Percentiles rank a stretch among this genome's conserved stretches.
Evolutionary conservation across 1,284 basidiomycete species (phyloP).

Genomic region (Puccinia horiana): DNA sequence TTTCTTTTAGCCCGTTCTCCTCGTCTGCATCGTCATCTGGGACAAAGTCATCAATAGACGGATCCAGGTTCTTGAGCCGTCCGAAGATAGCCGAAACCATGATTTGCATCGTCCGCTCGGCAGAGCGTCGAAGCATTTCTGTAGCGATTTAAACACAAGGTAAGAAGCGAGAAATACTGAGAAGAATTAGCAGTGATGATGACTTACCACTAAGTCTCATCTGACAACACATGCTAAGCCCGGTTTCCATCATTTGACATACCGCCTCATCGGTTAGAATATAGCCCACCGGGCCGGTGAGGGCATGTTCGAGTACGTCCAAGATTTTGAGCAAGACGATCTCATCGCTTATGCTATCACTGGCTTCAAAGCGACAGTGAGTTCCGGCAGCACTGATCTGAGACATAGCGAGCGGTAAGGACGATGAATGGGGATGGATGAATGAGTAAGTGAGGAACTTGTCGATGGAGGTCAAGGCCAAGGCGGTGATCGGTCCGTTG

Average conservation of each 20-base stretch:
- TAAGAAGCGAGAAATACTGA: neutral
- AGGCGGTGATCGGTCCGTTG: slow-evolving; percentile 89
- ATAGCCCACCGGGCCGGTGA: slow-evolving; percentile 69
- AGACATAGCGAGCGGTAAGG: slow-evolving; percentile 65
- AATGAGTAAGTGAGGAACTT: slow-evolving; percentile 78
- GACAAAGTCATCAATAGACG: slow-evolving; percentile 48
- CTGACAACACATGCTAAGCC: slow-evolving; percentile 93
- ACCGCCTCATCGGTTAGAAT: slow-evolving; percentile 86
- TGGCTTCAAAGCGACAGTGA: slow-evolving; percentile 96
- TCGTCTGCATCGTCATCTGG: slow-evolving; percentile 34
- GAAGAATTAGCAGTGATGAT: neutral
- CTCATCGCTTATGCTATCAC: slow-evolving; percentile 92
- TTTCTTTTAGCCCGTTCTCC: slow-evolving; percentile 40
- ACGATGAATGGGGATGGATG: slow-evolving; percentile 64
- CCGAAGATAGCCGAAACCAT: slow-evolving; percentile 80
- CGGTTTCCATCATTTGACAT: slow-evolving; percentile 97
- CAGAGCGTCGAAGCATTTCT: slow-evolving; percentile 87
- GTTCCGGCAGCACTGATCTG: slow-evolving; percentile 87
- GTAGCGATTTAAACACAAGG: slow-evolving; percentile 24
- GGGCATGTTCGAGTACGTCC: slow-evolving; percentile 81
- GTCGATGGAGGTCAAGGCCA: slow-evolving; percentile 82
- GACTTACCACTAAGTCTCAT: slow-evolving; percentile 85
- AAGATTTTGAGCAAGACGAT: slow-evolving; percentile 90
- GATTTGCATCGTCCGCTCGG: slow-evolving; percentile 87
- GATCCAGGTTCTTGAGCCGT: slow-evolving; percentile 64